A percentile compares a stretch with the other conserved stretches of the same genome.
These are phyloP conservation scores for Paecilomyces variotii DNA, from an alignment of 2,329 filamentous ascomycete genomes.

Conservation along the genomic window DNA sequence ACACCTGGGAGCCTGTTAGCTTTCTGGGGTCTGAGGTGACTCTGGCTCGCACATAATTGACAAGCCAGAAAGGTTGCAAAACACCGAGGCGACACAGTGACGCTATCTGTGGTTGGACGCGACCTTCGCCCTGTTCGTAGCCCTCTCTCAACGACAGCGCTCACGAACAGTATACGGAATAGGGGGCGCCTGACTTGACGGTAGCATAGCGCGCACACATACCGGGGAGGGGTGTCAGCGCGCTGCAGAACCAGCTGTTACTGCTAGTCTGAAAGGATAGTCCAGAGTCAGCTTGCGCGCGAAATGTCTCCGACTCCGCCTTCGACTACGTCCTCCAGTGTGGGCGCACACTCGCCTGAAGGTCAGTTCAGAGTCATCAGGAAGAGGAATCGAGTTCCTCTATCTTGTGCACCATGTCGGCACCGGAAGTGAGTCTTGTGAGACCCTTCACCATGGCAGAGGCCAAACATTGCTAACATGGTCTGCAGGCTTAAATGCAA, in stretches of 20 bases:
- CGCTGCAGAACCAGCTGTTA: neutral
- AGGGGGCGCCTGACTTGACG: neutral
- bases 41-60: neutral
- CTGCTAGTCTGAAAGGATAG: neutral
- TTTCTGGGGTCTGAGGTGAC: neutral
- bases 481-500: slow-evolving; percentile 73
- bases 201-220: neutral
- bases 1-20: neutral
- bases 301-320: slow-evolving; percentile 35
- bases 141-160: neutral
- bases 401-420: slow-evolving; percentile 86
- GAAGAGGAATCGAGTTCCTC: slow-evolving; percentile 82
- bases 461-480: slow-evolving; percentile 13
- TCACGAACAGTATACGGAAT: neutral
- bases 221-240: neutral
- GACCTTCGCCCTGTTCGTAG: neutral
- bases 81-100: neutral
- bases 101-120: neutral
- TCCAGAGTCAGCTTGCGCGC: slow-evolving; percentile 1
- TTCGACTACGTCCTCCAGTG: slow-evolving; percentile 62
- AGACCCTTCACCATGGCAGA: neutral
- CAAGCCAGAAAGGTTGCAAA: neutral
- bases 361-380: slow-evolving; percentile 80
- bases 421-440: slow-evolving; percentile 66
- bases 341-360: slow-evolving; percentile 70